Percentiles rank a stretch among this genome's conserved stretches.
Evolutionary conservation across 2,329 filamentous ascomycete genomes (phyloP).

Genomic region (Trichoderma endophyticum): DNA sequence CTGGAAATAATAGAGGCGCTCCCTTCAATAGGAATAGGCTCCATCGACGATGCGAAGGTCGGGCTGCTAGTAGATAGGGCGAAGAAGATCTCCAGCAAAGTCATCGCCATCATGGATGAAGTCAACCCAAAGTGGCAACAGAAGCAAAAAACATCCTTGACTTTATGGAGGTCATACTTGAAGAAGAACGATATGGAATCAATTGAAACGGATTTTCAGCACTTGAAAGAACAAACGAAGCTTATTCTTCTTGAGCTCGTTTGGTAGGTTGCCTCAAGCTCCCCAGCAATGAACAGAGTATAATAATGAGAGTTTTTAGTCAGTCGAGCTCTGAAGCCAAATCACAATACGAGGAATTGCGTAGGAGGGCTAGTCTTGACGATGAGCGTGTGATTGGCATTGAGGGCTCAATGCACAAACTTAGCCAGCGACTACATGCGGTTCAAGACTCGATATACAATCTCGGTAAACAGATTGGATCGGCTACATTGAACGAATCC

Average conservation of each 20-base stretch:
- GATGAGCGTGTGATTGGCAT: neutral
- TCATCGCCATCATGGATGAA: neutral
- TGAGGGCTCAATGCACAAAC: neutral
- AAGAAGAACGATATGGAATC: neutral
- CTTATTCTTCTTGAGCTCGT: neutral
- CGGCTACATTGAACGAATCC: fast-evolving
- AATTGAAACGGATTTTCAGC: neutral
- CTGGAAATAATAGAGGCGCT: neutral
- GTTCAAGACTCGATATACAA: neutral
- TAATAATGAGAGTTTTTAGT: neutral
- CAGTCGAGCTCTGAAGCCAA: neutral
- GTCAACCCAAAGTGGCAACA: neutral
- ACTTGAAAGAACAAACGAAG: neutral
- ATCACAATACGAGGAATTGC: neutral
- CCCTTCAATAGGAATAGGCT: neutral
- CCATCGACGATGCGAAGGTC: neutral
- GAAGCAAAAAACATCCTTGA: neutral
- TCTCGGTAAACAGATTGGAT: neutral
- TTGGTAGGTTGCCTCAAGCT: neutral
- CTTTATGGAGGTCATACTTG: neutral
- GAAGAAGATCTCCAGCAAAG: neutral
- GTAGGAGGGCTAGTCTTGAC: neutral
- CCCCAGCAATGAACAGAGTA: neutral
- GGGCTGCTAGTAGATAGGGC: neutral
- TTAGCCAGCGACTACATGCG: neutral